These are phyloP conservation scores for Fraxinus anomala DNA, from an alignment of 257 asterid genomes.

Conservation along the genomic window DNA sequence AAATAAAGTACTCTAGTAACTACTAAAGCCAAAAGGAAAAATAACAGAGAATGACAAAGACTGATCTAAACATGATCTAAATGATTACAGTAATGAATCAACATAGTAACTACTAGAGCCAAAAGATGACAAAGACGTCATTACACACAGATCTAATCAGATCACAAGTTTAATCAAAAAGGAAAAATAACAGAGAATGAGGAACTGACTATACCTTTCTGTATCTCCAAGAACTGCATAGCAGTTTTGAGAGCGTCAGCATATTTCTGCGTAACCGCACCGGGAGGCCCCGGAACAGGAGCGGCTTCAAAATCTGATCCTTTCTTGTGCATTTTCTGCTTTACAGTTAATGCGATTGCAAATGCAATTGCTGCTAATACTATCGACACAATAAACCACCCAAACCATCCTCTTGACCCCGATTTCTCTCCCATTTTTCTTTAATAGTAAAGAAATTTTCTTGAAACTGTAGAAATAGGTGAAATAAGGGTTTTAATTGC, in stretches of 20 bases:
- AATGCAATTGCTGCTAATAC: slow-evolving; percentile 49
- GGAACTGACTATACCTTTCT: slow-evolving; percentile 52
- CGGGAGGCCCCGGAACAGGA: slow-evolving; percentile 82
- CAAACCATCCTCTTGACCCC: slow-evolving; percentile 54
- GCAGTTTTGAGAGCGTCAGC: slow-evolving; percentile 68
- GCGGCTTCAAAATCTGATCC: slow-evolving; percentile 45
- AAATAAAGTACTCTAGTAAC: background rate
- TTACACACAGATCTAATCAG: background rate
- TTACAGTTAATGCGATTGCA: slow-evolving; percentile 38
- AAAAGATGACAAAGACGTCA: background rate
- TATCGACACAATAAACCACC: slow-evolving; percentile 51
- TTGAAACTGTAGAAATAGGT: background rate
- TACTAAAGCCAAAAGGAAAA: background rate
- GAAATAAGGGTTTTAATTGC: background rate
- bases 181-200: background rate
- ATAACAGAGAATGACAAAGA: too few species aligned
- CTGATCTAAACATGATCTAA: background rate
- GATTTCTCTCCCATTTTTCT: slow-evolving; percentile 49
- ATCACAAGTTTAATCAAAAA: background rate
- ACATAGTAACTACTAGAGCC: background rate
- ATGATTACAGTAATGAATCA: background rate
- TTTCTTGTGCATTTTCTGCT: slow-evolving; percentile 37
- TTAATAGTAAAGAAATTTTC: background rate
- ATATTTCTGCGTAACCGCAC: slow-evolving; percentile 51
- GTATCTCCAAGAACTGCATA: slow-evolving; percentile 68